These are phyloP conservation scores for Saccharum officinarum DNA, from an alignment of 176 grass and related monocot genomes.

Conservation along the genomic window DNA sequence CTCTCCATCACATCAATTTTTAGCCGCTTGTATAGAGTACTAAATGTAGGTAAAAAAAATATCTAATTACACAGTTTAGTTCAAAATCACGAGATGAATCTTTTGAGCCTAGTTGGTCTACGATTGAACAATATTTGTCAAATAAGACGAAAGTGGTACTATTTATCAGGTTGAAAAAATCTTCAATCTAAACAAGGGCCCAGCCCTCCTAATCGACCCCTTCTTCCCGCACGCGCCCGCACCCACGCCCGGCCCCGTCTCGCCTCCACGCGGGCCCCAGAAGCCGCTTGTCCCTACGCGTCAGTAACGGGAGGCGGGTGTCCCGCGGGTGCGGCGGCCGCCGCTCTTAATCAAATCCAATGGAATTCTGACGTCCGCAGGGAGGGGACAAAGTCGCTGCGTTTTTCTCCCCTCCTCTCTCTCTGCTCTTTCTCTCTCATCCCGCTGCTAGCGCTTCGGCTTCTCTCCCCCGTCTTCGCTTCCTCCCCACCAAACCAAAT, in stretches of 20 bases:
- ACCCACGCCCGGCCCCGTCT: accelerated
- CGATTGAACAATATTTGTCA: too few species aligned
- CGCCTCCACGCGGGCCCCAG: accelerated
- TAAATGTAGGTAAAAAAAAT: too few species aligned
- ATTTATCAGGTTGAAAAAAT: too few species aligned
- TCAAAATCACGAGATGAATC: too few species aligned
- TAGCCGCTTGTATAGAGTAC: too few species aligned
- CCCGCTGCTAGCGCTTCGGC: background rate
- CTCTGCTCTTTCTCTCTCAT: background rate
- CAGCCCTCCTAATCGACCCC: background rate
- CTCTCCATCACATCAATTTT: too few species aligned
- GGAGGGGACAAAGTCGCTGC: conserved; percentile 35
- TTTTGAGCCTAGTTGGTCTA: too few species aligned
- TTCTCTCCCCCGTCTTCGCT: background rate
- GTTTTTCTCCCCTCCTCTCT: conserved; percentile 14
- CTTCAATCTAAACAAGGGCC: too few species aligned
- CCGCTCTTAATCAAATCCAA: conserved; percentile 76
- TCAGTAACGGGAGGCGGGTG: accelerated
- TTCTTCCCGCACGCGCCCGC: background rate
- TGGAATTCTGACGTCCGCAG: conserved; percentile 98
- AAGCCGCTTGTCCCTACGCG: accelerated
- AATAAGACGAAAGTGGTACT: too few species aligned
- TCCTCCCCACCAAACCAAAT: conserved; percentile 1
- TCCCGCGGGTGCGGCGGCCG: accelerated
- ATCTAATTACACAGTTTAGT: too few species aligned